These are phyloP conservation scores for Porogramme epimiltina DNA, from an alignment of 1,284 basidiomycete genomes.

Conservation along the genomic window DNA sequence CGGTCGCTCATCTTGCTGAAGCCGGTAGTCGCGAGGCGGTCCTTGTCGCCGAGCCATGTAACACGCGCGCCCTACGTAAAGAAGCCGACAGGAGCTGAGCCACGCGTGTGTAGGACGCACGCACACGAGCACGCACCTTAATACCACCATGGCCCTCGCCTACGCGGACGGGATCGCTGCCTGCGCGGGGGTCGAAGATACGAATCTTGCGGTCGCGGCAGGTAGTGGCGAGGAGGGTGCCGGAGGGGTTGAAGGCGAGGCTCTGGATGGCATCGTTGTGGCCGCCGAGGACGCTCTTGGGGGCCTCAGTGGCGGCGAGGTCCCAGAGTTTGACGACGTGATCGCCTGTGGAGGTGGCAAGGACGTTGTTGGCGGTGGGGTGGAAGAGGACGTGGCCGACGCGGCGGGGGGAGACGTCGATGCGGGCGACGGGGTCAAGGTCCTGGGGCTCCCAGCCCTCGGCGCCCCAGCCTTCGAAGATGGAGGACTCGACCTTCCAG, in stretches of 20 bases:
- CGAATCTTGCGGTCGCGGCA: constrained; percentile 93
- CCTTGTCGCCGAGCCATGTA: constrained; percentile 88
- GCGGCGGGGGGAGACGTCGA: constrained; percentile 80
- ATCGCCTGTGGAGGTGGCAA: constrained; percentile 89
- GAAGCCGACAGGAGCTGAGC: neutral
- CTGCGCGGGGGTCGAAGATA: constrained; percentile 86
- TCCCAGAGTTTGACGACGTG: constrained; percentile 93
- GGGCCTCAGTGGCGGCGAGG: constrained; percentile 67
- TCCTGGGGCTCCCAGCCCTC: constrained; percentile 85
- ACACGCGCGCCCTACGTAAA: constrained; percentile 69
- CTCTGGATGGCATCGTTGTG: constrained; percentile 91
- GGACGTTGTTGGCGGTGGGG: constrained; percentile 86
- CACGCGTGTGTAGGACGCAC: neutral
- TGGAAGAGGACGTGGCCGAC: constrained; percentile 96
- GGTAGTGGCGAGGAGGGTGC: constrained; percentile 77
- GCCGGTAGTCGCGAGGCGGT: constrained; percentile 90
- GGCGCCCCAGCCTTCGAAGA: constrained; percentile 85
- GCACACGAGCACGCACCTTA: constrained; percentile 47
- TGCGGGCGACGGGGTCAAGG: constrained; percentile 78
- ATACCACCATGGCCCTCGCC: constrained; percentile 91
- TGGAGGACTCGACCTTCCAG: constrained; percentile 77
- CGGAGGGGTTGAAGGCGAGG: constrained; percentile 83
- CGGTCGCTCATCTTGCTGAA: constrained; percentile 96
- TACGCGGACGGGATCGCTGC: constrained; percentile 78
- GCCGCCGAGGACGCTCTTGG: constrained; percentile 67